Evolutionary conservation across 345 rosid species (phyloP).

Genomic region (Xanthoceras sorbifolium): DNA sequence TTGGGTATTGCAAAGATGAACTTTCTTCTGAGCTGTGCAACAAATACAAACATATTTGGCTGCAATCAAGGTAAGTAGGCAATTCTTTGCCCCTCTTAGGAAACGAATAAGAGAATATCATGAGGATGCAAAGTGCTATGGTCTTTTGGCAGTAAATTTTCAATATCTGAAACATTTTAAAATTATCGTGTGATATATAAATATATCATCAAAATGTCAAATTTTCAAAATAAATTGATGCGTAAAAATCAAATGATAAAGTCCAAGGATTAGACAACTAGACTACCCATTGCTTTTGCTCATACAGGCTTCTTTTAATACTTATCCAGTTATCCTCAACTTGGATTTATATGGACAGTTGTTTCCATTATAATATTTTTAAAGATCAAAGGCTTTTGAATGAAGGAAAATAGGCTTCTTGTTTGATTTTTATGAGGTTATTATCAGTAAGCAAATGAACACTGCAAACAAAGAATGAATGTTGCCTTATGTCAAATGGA

Average conservation of each 20-base stretch:
- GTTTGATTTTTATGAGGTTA: not conserved
- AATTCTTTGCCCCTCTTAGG: conserved; percentile 6
- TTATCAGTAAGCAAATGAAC: not conserved
- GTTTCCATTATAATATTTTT: not conserved
- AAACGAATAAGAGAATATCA: not conserved
- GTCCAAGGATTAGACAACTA: not conserved
- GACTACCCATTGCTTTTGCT: not conserved
- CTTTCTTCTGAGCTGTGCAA: conserved; percentile 75
- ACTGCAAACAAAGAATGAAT: not conserved
- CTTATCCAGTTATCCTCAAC: too few species aligned
- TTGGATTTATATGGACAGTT: not conserved
- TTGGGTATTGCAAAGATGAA: conserved; percentile 97
- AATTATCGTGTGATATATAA: not conserved
- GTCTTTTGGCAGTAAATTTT: not conserved
- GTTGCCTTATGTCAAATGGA: not conserved
- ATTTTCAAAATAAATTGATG: not conserved
- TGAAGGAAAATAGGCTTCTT: not conserved
- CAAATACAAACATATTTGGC: conserved; percentile 81
- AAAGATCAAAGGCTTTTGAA: not conserved
- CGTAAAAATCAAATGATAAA: not conserved
- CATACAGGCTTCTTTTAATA: not conserved
- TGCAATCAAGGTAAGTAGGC: conserved; percentile 57
- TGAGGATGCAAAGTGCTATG: not conserved
- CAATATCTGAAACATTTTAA: not conserved
- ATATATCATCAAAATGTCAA: not conserved